Evolutionary conservation across 176 grass and related monocot genomes (phyloP).

Genomic region (Panicum miliaceum): DNA sequence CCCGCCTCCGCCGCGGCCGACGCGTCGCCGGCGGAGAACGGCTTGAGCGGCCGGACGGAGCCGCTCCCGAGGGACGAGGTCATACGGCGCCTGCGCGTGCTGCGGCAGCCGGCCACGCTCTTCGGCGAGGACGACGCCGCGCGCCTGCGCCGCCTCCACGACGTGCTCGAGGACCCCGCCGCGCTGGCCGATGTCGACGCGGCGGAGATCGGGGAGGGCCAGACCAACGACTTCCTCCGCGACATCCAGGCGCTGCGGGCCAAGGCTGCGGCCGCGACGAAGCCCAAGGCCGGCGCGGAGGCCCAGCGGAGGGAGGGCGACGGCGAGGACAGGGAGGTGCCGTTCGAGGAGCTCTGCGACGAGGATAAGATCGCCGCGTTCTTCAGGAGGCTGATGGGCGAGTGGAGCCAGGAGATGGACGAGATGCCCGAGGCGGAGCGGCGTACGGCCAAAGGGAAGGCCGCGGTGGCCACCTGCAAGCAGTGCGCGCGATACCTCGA

Average conservation of each 20-base stretch:
- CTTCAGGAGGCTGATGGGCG: slow-evolving; percentile 68
- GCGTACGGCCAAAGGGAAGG: slow-evolving; percentile 78
- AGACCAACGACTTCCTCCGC: slow-evolving; percentile 87
- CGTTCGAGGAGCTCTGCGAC: slow-evolving; percentile 71
- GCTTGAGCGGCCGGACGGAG: background rate
- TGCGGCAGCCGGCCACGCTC: slow-evolving; percentile 67
- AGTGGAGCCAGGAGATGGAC: slow-evolving; percentile 73
- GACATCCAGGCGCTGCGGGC: slow-evolving; percentile 62
- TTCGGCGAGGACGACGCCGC: slow-evolving; percentile 74
- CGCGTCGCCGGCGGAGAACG: background rate
- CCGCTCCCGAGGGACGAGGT: slow-evolving; percentile 65
- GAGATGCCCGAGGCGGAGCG: slow-evolving; percentile 69
- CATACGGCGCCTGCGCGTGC: slow-evolving; percentile 63
- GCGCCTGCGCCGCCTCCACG: slow-evolving; percentile 52
- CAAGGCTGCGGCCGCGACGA: slow-evolving; percentile 40
- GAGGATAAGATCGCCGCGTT: slow-evolving; percentile 82
- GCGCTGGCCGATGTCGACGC: slow-evolving; percentile 53
- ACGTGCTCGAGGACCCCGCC: slow-evolving; percentile 52
- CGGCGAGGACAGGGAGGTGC: slow-evolving; percentile 29
- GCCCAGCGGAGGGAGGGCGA: slow-evolving; percentile 23
- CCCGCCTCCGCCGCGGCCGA: background rate
- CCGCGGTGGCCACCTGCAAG: slow-evolving; percentile 67
- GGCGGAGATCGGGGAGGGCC: slow-evolving; percentile 68
- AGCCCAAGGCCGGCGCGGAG: slow-evolving; percentile 40
- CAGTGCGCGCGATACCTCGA: slow-evolving; percentile 79